Percentiles rank a stretch among this genome's conserved stretches.
These are phyloP conservation scores for Nitzschia sp. DNA, from an alignment of 108 stramenopile species.

Conservation along the genomic window DNA sequence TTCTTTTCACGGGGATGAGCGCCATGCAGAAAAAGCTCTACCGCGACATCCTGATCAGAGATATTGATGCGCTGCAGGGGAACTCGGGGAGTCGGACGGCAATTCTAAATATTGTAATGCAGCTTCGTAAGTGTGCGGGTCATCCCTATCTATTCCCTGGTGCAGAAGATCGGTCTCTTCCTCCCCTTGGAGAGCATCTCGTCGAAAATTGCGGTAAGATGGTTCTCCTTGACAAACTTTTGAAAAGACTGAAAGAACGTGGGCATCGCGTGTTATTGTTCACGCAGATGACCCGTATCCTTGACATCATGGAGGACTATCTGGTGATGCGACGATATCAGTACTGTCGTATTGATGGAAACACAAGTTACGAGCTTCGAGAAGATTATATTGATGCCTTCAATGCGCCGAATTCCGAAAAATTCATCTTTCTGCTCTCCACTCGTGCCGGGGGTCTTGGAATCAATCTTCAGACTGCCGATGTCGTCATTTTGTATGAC, in stretches of 20 bases:
- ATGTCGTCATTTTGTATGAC: constrained; percentile 93
- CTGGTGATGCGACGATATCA: constrained; percentile 77
- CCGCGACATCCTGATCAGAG: constrained; percentile 84
- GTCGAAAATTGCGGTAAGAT: constrained; percentile 88
- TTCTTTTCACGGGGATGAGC: constrained; percentile 89
- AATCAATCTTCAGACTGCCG: constrained; percentile 94
- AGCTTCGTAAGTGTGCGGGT: constrained; percentile 96
- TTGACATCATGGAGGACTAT: constrained; percentile 96
- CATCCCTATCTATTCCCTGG: constrained; percentile 99
- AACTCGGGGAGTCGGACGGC: constrained; percentile 69
- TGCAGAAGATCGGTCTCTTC: constrained; percentile 89
- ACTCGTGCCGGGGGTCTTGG: constrained; percentile 89
- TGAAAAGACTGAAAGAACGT: constrained; percentile 78
- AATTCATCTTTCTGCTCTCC: constrained; percentile 87
- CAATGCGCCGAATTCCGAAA: constrained; percentile 87
- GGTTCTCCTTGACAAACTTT: constrained; percentile 89
- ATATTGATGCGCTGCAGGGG: constrained; percentile 81
- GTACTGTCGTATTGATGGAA: constrained; percentile 95
- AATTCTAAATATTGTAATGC: constrained; percentile 97
- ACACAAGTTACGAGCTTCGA: constrained; percentile 92
- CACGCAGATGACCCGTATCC: constrained; percentile 95
- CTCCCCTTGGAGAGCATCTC: constrained; percentile 88
- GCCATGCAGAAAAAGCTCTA: constrained; percentile 92
- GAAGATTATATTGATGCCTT: constrained; percentile 91
- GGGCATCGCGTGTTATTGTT: constrained; percentile 96